These are phyloP conservation scores for Craspedostauros australis DNA, from an alignment of 108 stramenopile species.

Conservation along the genomic window DNA sequence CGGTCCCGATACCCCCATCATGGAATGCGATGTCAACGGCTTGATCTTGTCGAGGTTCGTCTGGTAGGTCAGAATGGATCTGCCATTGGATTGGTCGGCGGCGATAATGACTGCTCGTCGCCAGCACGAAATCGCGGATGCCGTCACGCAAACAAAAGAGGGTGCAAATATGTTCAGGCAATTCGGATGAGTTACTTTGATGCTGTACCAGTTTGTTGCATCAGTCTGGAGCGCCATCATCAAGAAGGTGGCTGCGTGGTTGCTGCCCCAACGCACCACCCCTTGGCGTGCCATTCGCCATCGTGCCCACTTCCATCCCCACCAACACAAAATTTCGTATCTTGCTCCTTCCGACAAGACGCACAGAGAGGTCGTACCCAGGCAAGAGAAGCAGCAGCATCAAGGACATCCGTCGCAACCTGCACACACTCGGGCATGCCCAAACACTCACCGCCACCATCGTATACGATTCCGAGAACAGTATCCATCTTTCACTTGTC, in stretches of 20 bases:
- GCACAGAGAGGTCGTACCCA: not conserved
- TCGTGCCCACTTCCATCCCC: no score
- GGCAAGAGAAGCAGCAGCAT: not conserved
- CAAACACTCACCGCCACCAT: slow-evolving; percentile 70
- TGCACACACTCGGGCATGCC: not conserved
- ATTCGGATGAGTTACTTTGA: not conserved
- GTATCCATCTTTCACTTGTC: no score
- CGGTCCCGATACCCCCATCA: slow-evolving; percentile 86
- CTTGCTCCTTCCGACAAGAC: not conserved
- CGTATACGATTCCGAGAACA: slow-evolving; percentile 73
- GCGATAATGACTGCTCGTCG: slow-evolving; percentile 66
- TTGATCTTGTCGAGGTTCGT: slow-evolving; percentile 84
- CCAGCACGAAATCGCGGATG: not conserved
- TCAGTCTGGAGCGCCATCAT: not conserved
- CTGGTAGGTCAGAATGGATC: slow-evolving; percentile 85
- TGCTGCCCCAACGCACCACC: no score
- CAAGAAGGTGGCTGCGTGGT: no score
- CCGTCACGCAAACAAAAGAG: not conserved
- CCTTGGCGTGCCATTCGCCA: no score
- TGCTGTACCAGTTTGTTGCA: not conserved
- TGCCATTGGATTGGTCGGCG: slow-evolving; percentile 83
- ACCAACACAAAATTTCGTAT: not conserved
- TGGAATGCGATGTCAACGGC: slow-evolving; percentile 58
- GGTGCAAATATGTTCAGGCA: not conserved
- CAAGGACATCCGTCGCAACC: not conserved